Base-by-base conservation (phyloP, 177 flowering plant species). In the Vitis hybrid region DNA sequence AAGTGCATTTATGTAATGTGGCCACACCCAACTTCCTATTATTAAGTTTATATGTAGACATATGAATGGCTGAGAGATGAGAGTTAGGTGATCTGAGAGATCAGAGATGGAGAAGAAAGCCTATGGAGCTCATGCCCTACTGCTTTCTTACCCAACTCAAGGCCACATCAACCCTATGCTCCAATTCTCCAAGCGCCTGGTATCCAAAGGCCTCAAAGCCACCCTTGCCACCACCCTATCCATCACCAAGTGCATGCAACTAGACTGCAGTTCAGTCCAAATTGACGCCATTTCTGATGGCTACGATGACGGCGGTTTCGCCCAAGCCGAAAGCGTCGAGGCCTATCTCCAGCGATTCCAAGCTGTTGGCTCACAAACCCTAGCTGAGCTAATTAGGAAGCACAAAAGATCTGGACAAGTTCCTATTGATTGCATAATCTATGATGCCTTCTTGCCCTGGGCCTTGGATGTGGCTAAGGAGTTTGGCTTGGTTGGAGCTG, bases 401-500 rank as follows among this genome's bases (percentile, higher is more conserved):
- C 61, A 70, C n/a, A 19, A 19, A 5, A 65, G 12, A 30, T 60
- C 79, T 0, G 68, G 66, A 7, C 60, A 65, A 26, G 30, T 26
- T 48, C 82, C 81, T 0, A 7, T 83, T n/a, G 68, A 51, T 48
- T 79, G 85, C 66, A 18, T 88, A 2, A 60, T 88, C 2, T 85
- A 86, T 39, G 89, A 88, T 19, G 19, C 85, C 1, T 72, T 76
- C 69, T 45, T 83, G 56, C 83, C 88, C 0, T 86, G 91, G 91
- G 91, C 72, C 23, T 34, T 88, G 2, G 86, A 84, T 12, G 78
- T 86, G 6, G 84, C 88, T 12, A 77, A 74, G 50, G 12, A 65
- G 32, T 65, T 65, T 13, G 83, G 84, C 3, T 3, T 88, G 2
- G 4, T 52, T 2, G 75, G 67, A 1, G 88, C 84, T 3, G 26